Percentiles rank a stretch among this genome's conserved stretches.
Evolutionary conservation across 331 rosid species (phyloP).

Genomic region (Acacia concinna): DNA sequence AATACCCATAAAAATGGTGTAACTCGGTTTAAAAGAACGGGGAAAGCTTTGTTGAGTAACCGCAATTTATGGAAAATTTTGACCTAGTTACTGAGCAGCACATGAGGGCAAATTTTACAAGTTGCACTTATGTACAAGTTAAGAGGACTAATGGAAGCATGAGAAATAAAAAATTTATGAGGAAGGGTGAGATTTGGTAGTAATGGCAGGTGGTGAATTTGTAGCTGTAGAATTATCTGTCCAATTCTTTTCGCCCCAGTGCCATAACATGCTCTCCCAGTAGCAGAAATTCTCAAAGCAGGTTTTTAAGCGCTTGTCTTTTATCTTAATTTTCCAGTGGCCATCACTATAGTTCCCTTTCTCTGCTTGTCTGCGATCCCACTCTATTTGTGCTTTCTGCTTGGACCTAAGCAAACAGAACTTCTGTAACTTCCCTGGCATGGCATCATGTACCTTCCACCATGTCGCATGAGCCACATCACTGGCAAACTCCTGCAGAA

Average conservation of each 20-base stretch:
- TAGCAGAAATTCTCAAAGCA: conserved; percentile 24
- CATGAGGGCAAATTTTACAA: not conserved
- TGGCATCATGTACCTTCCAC: conserved; percentile 26
- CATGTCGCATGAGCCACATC: conserved; percentile 15
- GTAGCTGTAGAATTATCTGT: conserved; percentile 8
- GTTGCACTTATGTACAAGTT: not conserved
- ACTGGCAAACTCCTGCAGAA: conserved; percentile 18
- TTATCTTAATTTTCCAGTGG: conserved; percentile 24
- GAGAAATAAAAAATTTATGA: not conserved
- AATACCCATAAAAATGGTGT: not conserved
- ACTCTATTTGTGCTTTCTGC: conserved; percentile 15
- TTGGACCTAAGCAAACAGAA: conserved; percentile 25
- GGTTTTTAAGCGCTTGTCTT: conserved; percentile 12
- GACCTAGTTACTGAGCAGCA: not conserved
- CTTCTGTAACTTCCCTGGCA: conserved; percentile 5
- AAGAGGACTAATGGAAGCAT: not conserved
- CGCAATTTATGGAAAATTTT: not conserved
- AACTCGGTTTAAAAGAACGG: not conserved
- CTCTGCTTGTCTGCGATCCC: conserved; percentile 20
- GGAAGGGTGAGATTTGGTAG: conserved; percentile 4
- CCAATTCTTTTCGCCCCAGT: conserved; percentile 24
- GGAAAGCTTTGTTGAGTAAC: not conserved
- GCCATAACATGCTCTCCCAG: conserved; percentile 28
- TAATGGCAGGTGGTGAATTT: not conserved
- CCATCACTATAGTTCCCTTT: conserved; percentile 18